These are phyloP conservation scores for Termitomyces sp. DNA, from an alignment of 1,284 basidiomycete genomes.

Conservation along the genomic window DNA sequence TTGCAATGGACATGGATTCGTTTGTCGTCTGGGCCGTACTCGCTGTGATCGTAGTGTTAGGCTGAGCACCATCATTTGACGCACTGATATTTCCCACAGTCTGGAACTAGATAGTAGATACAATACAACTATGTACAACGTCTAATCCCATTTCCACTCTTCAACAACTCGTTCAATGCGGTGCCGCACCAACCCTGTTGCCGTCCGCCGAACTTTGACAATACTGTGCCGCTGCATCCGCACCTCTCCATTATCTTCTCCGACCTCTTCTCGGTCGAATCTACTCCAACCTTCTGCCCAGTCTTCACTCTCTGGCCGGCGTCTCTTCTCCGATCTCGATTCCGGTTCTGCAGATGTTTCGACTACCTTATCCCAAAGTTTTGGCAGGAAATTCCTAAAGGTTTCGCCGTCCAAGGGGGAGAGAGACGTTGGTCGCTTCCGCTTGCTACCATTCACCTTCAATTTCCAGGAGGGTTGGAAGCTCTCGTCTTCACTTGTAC, in stretches of 20 bases:
- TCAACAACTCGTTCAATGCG: constrained; percentile 63
- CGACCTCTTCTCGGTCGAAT: constrained; percentile 22
- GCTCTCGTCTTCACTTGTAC: constrained; percentile 66
- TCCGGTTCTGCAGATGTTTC: constrained; percentile 39
- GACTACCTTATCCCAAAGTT: constrained; percentile 52
- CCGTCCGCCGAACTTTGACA: constrained; percentile 54
- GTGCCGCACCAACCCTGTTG: constrained; percentile 59
- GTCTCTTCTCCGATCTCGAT: constrained; percentile 26
- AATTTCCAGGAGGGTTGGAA: constrained; percentile 23
- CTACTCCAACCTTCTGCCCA: constrained; percentile 19
- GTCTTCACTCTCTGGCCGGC: constrained; percentile 26
- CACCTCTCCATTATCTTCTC: constrained; percentile 40
- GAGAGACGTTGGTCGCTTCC: constrained; percentile 44
- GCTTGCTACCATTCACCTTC: constrained; percentile 38
- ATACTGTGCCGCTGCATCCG: constrained; percentile 45
- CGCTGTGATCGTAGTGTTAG: neutral
- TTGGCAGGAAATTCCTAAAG: constrained; percentile 67
- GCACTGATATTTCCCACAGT: constrained; percentile 19
- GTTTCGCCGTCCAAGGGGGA: constrained; percentile 23
- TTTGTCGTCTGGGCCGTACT: neutral
- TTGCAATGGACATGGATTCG: constrained; percentile 24
- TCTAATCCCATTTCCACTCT: constrained; percentile 53
- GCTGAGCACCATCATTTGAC: neutral
- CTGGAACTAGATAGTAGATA: neutral
- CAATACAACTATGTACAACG: neutral